These are phyloP conservation scores for Nelumbo lutea DNA, from an alignment of 164 flowering plant species.

Conservation along the genomic window DNA sequence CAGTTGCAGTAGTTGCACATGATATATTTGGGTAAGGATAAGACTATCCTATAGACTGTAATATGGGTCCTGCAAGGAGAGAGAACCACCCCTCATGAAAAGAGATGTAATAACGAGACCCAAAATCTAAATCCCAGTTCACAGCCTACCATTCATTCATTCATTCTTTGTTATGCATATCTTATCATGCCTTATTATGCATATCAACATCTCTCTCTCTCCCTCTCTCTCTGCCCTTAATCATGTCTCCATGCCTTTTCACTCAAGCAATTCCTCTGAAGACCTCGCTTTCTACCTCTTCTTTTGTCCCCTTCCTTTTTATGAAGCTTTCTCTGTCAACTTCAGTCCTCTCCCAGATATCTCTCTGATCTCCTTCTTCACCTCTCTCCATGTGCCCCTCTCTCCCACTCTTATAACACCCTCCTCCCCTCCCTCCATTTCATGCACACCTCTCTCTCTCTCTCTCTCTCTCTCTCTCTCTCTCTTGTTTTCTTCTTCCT, in stretches of 20 bases:
- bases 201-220: conserved; percentile 3
- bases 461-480: conserved; percentile 9
- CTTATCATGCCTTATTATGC: conserved; percentile 10
- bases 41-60: not conserved
- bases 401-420: conserved; percentile 9
- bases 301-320: conserved; percentile 76
- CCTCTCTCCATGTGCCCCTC: conserved; percentile 24
- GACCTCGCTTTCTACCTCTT: conserved; percentile 46
- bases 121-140: not conserved
- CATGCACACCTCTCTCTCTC: conserved; percentile 4
- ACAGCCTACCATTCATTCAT: not conserved
- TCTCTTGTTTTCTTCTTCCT: conserved; percentile 18
- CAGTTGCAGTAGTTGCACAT: too few relatives aligned
- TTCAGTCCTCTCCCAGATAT: conserved; percentile 93
- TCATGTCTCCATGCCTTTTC: conserved; percentile 43
- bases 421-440: conserved; percentile 3
- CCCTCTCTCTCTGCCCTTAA: conserved; percentile 15
- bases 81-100: not conserved
- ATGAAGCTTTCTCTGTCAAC: conserved; percentile 53
- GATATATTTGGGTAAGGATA: too few relatives aligned
- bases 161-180: conserved; percentile 11
- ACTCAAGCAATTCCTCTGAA: conserved; percentile 51
- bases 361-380: conserved; percentile 43
- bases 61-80: not conserved
- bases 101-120: too few relatives aligned